A percentile compares a stretch with the other conserved stretches of the same genome.
Conservation (phyloP, 768 basidiomycete genomes). For the Hericium coralloides region DNA sequence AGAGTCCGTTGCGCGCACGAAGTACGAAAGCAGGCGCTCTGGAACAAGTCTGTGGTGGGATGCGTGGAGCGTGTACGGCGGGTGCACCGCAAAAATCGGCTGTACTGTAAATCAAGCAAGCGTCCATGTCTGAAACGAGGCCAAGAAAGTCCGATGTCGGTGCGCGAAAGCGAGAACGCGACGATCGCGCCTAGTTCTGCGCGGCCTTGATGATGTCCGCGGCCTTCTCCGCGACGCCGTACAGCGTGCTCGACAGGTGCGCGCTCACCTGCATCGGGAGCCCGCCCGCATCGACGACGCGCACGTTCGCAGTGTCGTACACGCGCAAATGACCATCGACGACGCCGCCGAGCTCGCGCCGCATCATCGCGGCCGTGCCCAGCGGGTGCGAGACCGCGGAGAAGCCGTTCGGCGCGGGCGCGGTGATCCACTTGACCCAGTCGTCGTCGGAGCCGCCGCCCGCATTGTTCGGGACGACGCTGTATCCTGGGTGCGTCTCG, state of each 20-base stretch:
- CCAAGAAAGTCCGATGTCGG: not conserved
- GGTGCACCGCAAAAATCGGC: too few relatives aligned
- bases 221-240: conserved; percentile 59
- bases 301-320: conserved; percentile 58
- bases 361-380: conserved; percentile 17
- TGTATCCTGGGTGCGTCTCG: not conserved
- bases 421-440: conserved; percentile 21
- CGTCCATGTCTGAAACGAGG: not conserved
- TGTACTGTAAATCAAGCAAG: too few relatives aligned
- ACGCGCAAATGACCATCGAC: conserved; percentile 13
- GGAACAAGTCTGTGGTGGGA: too few relatives aligned
- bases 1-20: too few relatives aligned
- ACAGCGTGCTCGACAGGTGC: conserved; percentile 28
- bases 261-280: conserved; percentile 31
- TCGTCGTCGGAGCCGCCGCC: not conserved
- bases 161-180: not conserved
- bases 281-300: conserved; percentile 59
- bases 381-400: conserved; percentile 11
- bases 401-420: not conserved
- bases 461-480: not conserved
- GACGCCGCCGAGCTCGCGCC: conserved; percentile 15
- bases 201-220: conserved; percentile 45
- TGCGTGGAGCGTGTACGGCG: too few relatives aligned
- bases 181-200: conserved; percentile 34
- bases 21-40: too few relatives aligned